These are phyloP conservation scores for Colletotrichum siamense DNA, from an alignment of 2,329 filamentous ascomycete species.

Conservation along the genomic window DNA sequence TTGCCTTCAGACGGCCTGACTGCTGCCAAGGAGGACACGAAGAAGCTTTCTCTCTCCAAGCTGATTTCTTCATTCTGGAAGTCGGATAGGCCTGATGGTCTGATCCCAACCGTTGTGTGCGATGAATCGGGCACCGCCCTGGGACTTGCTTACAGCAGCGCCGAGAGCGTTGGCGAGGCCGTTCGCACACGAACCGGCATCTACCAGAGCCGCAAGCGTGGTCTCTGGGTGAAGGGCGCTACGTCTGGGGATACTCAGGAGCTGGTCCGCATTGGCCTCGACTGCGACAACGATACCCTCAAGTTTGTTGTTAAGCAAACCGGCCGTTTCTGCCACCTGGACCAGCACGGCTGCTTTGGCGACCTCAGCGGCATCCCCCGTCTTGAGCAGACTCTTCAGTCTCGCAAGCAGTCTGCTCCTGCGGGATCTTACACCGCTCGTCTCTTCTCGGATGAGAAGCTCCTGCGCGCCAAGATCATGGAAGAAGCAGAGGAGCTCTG, in stretches of 20 bases:
- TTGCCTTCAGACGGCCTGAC: slow-evolving; percentile 75
- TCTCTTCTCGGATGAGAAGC: slow-evolving; percentile 88
- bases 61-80: slow-evolving; percentile 78
- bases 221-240: slow-evolving; percentile 95
- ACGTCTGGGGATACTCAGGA: slow-evolving; percentile 94
- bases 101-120: slow-evolving; percentile 89
- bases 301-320: slow-evolving; percentile 90
- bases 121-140: slow-evolving; percentile 86
- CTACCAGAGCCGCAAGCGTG: slow-evolving; percentile 95
- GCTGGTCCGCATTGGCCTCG: slow-evolving; percentile 80
- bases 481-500: slow-evolving; percentile 97
- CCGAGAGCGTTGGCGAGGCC: slow-evolving; percentile 87
- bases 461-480: slow-evolving; percentile 95
- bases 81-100: slow-evolving; percentile 81
- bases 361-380: slow-evolving; percentile 80
- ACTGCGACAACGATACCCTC: slow-evolving; percentile 93
- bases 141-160: slow-evolving; percentile 92
- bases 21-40: slow-evolving; percentile 65
- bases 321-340: slow-evolving; percentile 92
- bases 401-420: slow-evolving; percentile 82
- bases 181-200: slow-evolving; percentile 80
- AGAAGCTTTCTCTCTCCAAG: slow-evolving; percentile 69
- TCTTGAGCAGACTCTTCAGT: slow-evolving; percentile 85
- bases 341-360: slow-evolving; percentile 92
- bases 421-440: slow-evolving; percentile 92